Evolutionary conservation across 2,329 filamentous ascomycete genomes (phyloP), one percentile per base, ranked within the genome.

Genomic region (Penicillium olsonii): DNA sequence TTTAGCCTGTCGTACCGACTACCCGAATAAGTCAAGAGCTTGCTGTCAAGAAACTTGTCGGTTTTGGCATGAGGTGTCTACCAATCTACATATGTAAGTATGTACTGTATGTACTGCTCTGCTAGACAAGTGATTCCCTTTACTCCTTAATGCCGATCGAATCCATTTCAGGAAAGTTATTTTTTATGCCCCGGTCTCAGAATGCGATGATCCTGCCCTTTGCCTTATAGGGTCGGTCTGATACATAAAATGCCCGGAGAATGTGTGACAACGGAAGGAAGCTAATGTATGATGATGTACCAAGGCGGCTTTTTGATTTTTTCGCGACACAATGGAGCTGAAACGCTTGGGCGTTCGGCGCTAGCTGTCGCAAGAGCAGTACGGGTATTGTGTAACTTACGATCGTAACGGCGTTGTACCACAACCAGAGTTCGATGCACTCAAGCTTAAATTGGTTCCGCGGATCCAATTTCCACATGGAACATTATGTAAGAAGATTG

Each of bases 381-480:
- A 31, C 12, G 29, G n/a, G 29, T 31, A 31, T 29, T 14, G 12
- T 24, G 18, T 17, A 22, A 15, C 10, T 40, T 33, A 15, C 31
- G 9, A 18, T 35, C 18, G 17, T 24, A 12, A 22, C n/a, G 9
- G 14, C 3, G 18, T 26, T 19, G 15, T 40, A 19, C 34, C 19
- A 34, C 7, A 40, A 26, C 34, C 17, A 40, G 17, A 33, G 40
- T 42, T 34, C 40, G 19, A 34, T 19, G 40, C 22, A 34, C 31
- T 34, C 40, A 42, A 42, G 40, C 40, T 42, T 42, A 42, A 42
- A 42, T 34, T 14, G 15, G 14, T 42, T 34, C 40, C 27, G 14
- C n/a, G 40, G 40, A 24, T 15, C 4, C 14, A 20, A n/a, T 18
- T 20, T 34, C 40, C 27, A 20, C 40, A 20, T 42, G 11, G 11